Conservation (phyloP, 305 asterid genomes). For the Fraxinus velutina region DNA sequence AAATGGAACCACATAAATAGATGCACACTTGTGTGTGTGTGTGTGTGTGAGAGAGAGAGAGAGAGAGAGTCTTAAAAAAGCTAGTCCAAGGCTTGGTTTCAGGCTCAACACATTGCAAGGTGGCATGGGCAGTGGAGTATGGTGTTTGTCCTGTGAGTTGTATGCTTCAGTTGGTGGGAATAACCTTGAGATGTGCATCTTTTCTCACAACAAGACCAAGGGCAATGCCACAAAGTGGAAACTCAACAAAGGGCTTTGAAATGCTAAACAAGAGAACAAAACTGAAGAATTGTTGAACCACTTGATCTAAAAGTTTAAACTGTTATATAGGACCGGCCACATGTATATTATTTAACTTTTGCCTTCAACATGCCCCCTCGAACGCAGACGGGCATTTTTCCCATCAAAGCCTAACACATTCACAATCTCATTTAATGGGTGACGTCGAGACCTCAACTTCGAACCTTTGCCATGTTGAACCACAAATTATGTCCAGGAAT, state of each 20-base stretch:
- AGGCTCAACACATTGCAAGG: background rate
- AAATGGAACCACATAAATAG: background rate
- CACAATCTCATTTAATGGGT: background rate
- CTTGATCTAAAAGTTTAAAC: background rate
- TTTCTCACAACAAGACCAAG: background rate
- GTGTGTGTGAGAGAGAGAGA: background rate
- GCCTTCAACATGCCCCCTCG: background rate
- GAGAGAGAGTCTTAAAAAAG: background rate
- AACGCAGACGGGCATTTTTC: background rate
- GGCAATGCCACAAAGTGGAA: background rate
- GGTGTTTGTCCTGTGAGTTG: background rate
- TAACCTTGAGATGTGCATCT: background rate
- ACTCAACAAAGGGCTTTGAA: background rate
- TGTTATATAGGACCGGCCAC: background rate
- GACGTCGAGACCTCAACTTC: background rate
- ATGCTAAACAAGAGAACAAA: background rate
- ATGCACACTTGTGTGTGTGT: background rate
- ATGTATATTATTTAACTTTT: background rate
- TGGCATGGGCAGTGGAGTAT: background rate
- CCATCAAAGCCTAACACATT: background rate
- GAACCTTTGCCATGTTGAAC: background rate
- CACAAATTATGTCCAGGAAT: background rate
- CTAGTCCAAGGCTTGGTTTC: background rate
- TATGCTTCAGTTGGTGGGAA: background rate
- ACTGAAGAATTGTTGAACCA: background rate